phyloP scores from a whole-genome alignment of 2,329 filamentous ascomycete genomes.

The Clonostachys rhizophaga region DNA sequence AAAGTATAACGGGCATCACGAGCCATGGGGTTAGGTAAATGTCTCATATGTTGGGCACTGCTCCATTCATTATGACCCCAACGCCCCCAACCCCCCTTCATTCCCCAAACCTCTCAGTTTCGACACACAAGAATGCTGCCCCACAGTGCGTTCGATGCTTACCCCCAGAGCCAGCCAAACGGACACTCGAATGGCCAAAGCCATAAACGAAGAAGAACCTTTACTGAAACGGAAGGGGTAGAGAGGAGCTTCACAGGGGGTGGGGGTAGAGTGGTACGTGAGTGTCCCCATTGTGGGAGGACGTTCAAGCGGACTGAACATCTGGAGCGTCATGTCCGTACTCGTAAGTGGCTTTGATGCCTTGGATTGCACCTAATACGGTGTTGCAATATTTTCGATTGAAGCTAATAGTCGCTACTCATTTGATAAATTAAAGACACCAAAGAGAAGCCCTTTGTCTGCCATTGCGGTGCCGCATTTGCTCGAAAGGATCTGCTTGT shows the following conservation, averaged over 20 bases:
- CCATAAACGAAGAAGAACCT: too few species aligned
- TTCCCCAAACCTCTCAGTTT: background rate
- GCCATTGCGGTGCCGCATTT: slow-evolving; percentile 36
- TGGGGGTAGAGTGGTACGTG: slow-evolving; percentile 10
- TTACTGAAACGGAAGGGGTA: too few species aligned
- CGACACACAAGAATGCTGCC: background rate
- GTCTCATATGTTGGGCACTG: background rate
- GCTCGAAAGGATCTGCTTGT: slow-evolving; percentile 37
- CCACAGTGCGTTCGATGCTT: background rate
- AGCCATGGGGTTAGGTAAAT: background rate
- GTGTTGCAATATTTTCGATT: background rate
- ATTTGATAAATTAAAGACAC: slow-evolving; percentile 24
- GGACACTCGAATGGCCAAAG: background rate
- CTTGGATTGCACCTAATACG: background rate
- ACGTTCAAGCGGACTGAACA: slow-evolving; percentile 40
- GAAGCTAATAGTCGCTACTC: background rate
- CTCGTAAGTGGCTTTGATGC: slow-evolving; percentile 25
- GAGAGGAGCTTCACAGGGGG: background rate
- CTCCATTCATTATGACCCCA: background rate
- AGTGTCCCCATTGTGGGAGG: slow-evolving; percentile 34
- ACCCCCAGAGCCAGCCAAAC: background rate
- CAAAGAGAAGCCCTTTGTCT: slow-evolving; percentile 41
- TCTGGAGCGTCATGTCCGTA: slow-evolving; percentile 38
- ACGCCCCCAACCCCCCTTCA: background rate
- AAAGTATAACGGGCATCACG: too few species aligned